Conservation (phyloP, 2,329 filamentous ascomycete species). For the Beauveria sp. region DNA sequence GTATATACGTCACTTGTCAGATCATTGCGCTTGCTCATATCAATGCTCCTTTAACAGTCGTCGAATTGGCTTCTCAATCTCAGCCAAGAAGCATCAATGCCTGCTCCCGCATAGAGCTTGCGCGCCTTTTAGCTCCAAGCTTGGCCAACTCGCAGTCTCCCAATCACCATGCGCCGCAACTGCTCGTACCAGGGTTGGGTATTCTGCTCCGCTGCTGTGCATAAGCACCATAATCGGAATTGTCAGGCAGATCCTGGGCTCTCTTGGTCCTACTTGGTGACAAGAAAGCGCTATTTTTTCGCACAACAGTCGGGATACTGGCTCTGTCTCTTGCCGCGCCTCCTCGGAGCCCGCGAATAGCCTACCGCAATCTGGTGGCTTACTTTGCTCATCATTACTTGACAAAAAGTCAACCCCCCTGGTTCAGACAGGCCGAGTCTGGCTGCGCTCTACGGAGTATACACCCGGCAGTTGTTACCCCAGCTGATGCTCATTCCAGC, state of each 20-base stretch:
- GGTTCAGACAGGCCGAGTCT: not conserved
- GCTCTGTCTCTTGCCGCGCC: not conserved
- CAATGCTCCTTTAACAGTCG: not conserved
- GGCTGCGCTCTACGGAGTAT: too few species aligned
- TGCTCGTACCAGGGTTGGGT: not conserved
- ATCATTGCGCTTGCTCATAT: not conserved
- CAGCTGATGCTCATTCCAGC: not conserved
- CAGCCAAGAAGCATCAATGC: not conserved
- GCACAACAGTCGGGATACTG: not conserved
- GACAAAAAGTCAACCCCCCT: not conserved
- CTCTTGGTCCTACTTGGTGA: not conserved
- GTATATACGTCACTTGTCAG: not conserved
- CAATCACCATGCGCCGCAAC: not conserved
- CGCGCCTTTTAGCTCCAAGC: not conserved
- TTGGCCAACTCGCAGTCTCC: not conserved
- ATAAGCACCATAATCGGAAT: conserved; percentile 11
- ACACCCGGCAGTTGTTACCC: not conserved
- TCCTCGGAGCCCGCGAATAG: not conserved
- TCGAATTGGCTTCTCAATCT: not conserved
- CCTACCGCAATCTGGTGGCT: not conserved
- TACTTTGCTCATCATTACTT: not conserved
- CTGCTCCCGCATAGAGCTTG: not conserved
- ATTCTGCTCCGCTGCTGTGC: conserved; percentile 5
- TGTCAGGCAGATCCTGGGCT: not conserved
- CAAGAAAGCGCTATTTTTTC: not conserved